Conservation (phyloP, 2,329 filamentous ascomycete genomes). For the Trichophaea hybrida region DNA sequence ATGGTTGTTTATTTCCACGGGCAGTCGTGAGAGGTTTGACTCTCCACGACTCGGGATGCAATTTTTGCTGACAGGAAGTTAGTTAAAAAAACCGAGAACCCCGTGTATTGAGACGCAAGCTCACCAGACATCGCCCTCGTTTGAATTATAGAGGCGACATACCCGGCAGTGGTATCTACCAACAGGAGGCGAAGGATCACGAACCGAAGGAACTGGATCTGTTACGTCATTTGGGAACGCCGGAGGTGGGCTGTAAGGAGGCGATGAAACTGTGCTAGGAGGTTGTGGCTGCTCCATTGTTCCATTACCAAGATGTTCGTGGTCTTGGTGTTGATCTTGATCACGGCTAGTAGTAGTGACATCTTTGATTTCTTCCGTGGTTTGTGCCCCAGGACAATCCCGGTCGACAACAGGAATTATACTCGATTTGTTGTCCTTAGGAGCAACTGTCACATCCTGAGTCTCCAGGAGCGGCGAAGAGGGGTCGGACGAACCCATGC, state of each 20-base stretch:
- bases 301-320: background rate
- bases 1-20: too few relatives aligned
- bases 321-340: too few relatives aligned
- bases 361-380: too few relatives aligned
- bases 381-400: too few relatives aligned
- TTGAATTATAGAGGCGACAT: too few relatives aligned
- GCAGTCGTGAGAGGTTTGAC: too few relatives aligned
- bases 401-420: background rate
- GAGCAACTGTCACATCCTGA: background rate
- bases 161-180: background rate
- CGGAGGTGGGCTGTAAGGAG: conserved; percentile 20
- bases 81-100: background rate
- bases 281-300: background rate
- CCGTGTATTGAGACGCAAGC: too few relatives aligned
- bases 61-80: background rate
- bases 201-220: too few relatives aligned
- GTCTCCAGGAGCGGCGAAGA: background rate
- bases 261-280: conserved; percentile 9
- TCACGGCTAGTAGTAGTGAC: too few relatives aligned
- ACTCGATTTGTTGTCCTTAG: conserved; percentile 2
- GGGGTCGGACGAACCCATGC: conserved; percentile 10
- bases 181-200: background rate
- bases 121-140: too few relatives aligned
- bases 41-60: background rate
- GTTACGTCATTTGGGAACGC: background rate